These are phyloP conservation scores for Tricholoma sp. DNA, from an alignment of 768 basidiomycete genomes.

Conservation along the genomic window DNA sequence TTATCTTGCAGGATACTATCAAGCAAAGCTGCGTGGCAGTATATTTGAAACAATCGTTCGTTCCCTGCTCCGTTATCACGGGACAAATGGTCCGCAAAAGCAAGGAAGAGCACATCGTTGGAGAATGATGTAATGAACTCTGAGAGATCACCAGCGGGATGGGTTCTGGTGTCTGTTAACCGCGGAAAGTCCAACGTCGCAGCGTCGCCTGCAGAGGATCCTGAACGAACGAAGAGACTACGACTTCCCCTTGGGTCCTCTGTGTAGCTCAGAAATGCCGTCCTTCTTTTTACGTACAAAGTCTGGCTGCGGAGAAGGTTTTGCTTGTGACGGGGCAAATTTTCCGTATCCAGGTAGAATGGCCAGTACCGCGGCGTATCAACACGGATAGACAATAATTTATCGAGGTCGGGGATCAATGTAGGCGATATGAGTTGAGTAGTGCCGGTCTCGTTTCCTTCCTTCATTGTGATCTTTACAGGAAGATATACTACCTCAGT, in stretches of 20 bases:
- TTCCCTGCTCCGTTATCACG: conserved; percentile 53
- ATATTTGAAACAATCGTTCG: conserved; percentile 61
- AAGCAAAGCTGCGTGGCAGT: conserved; percentile 70
- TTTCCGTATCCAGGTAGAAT: conserved; percentile 74
- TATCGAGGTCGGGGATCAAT: conserved; percentile 83
- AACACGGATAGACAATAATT: conserved; percentile 74
- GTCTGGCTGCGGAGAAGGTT: conserved; percentile 73
- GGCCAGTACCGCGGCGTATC: conserved; percentile 97
- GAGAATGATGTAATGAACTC: conserved; percentile 88
- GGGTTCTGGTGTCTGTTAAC: conserved; percentile 56
- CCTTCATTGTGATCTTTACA: conserved; percentile 77
- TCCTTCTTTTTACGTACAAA: conserved; percentile 86
- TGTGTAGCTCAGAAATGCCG: conserved; percentile 89
- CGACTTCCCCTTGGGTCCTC: conserved; percentile 93
- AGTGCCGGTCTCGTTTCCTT: conserved; percentile 55
- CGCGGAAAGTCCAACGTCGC: conserved; percentile 85
- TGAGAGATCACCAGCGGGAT: conserved; percentile 69
- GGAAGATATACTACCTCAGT: conserved; percentile 89
- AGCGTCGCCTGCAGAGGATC: conserved; percentile 77
- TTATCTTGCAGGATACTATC: conserved; percentile 94
- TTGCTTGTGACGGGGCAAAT: conserved; percentile 61
- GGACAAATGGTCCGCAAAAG: conserved; percentile 77
- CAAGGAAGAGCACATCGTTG: conserved; percentile 71
- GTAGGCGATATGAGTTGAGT: conserved; percentile 89
- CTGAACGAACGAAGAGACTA: conserved; percentile 84